A percentile compares a stretch with the other conserved stretches of the same genome.
phyloP scores from a whole-genome alignment of 306 rosid species.

The Fragaria ananassa region DNA sequence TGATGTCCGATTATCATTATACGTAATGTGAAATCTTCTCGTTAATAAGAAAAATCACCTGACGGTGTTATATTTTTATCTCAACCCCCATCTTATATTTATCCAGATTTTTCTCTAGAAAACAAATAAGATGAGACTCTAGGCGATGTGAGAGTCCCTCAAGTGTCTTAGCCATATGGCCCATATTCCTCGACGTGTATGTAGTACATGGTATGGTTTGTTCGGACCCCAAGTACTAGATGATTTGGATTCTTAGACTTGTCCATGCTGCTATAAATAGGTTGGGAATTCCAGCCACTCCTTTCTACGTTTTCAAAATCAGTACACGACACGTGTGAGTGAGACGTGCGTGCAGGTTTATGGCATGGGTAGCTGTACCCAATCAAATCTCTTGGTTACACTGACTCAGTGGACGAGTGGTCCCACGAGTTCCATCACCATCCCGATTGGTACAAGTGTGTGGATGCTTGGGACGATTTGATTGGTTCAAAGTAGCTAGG shows the following conservation, averaged over 20 bases:
- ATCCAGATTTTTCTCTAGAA: background rate
- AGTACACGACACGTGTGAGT: background rate
- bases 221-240: background rate
- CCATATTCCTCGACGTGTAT: background rate
- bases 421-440: constrained; percentile 9
- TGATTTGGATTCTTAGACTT: background rate
- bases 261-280: background rate
- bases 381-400: background rate
- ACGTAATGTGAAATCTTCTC: too few species aligned
- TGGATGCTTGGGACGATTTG: background rate
- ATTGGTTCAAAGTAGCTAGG: too few species aligned
- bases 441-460: constrained; percentile 17
- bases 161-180: background rate
- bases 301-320: background rate
- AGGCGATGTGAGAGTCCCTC: background rate
- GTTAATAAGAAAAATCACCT: too few species aligned
- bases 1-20: too few species aligned
- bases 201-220: background rate
- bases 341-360: background rate
- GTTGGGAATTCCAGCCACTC: too few species aligned
- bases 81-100: too few species aligned
- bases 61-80: too few species aligned
- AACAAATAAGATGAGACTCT: background rate
- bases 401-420: background rate
- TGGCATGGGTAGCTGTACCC: background rate